Conservation (phyloP, 306 rosid genomes). For the Pyrus communis region DNA sequence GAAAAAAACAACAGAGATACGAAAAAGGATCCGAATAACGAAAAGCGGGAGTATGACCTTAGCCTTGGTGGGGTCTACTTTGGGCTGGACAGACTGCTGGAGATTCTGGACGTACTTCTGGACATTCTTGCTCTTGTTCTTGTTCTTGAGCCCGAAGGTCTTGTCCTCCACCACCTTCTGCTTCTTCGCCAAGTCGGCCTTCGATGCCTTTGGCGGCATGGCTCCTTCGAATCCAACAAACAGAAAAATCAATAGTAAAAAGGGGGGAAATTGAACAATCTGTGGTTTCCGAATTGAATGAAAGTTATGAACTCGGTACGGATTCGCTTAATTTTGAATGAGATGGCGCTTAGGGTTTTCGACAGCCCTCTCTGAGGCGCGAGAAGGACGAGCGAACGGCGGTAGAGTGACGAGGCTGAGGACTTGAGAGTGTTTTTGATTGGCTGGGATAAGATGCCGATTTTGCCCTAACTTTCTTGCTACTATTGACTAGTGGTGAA, state of each 20-base stretch:
- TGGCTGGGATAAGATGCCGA: background rate
- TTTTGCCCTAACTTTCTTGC: background rate
- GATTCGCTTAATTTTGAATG: background rate
- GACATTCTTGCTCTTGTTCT: slow-evolving; percentile 81
- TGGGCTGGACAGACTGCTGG: slow-evolving; percentile 67
- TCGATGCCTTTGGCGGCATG: slow-evolving; percentile 89
- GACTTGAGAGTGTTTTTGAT: background rate
- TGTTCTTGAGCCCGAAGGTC: slow-evolving; percentile 93
- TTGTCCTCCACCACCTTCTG: slow-evolving; percentile 95
- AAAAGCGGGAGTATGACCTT: slow-evolving; percentile 38
- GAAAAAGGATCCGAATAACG: background rate
- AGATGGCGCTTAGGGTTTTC: slow-evolving; percentile 10
- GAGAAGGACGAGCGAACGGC: background rate
- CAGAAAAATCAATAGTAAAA: background rate
- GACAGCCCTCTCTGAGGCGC: background rate
- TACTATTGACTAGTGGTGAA: no score
- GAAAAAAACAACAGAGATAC: background rate
- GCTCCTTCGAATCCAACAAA: slow-evolving; percentile 30
- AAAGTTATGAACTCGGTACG: background rate
- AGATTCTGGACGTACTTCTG: slow-evolving; percentile 85
- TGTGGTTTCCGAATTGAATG: background rate
- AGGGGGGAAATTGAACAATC: background rate
- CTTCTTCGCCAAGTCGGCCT: slow-evolving; percentile 84
- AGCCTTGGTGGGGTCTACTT: slow-evolving; percentile 53
- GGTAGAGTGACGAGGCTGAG: background rate